A percentile compares a stretch with the other conserved stretches of the same genome.
Evolutionary conservation across 192 early-diverging fungal genomes (phyloP).

Genomic region (Coemansia sp.): DNA sequence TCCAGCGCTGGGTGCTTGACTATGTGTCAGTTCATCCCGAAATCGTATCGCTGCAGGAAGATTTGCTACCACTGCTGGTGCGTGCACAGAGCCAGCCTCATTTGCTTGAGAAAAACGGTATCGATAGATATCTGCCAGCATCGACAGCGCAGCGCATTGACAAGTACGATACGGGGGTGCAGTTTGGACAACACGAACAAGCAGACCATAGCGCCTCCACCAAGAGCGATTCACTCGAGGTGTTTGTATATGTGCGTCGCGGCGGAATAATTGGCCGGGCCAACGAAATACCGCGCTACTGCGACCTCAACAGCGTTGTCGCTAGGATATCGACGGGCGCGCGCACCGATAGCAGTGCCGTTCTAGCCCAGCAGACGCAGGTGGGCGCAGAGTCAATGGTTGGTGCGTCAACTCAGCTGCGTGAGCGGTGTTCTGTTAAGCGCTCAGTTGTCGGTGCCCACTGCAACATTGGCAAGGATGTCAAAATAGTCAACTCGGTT

Average conservation of each 20-base stretch:
- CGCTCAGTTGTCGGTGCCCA: constrained; percentile 92
- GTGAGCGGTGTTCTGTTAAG: constrained; percentile 90
- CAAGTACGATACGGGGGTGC: constrained; percentile 39
- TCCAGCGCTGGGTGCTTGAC: constrained; percentile 92
- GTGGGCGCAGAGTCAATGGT: constrained; percentile 89
- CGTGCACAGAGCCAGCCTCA: constrained; percentile 78
- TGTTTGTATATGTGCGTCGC: constrained; percentile 61
- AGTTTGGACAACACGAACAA: constrained; percentile 27
- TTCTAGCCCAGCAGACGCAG: constrained; percentile 67
- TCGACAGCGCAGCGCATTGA: constrained; percentile 33
- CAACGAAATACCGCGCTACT: constrained; percentile 79
- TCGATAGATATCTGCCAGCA: constrained; percentile 35
- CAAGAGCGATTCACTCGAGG: constrained; percentile 53
- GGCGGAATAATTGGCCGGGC: constrained; percentile 79
- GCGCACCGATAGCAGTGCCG: constrained; percentile 69
- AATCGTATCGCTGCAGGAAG: constrained; percentile 74
- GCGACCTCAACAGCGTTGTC: constrained; percentile 83
- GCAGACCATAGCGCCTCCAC: constrained; percentile 38
- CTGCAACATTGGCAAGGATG: constrained; percentile 92
- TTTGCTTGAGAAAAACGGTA: constrained; percentile 51
- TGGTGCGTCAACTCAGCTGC: constrained; percentile 86
- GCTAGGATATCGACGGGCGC: constrained; percentile 49
- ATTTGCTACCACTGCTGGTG: constrained; percentile 84
- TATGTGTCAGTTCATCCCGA: constrained; percentile 65
- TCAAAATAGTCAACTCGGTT: constrained; percentile 93